Evolutionary conservation across 176 grass and related monocot genomes (phyloP).

Genomic region (Carex cristatella): DNA sequence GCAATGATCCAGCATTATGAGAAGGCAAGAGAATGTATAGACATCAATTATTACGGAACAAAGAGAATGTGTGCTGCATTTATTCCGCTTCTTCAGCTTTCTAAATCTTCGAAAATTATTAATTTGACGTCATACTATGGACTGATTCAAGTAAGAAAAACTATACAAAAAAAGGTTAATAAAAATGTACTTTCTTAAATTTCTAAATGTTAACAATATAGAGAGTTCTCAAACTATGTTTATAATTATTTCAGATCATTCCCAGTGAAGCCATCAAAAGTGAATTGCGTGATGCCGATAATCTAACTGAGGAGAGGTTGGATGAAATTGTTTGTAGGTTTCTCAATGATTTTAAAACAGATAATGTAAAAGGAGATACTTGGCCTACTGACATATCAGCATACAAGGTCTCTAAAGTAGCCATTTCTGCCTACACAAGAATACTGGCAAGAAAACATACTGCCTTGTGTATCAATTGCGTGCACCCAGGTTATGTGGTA

Average conservation of each 20-base stretch:
- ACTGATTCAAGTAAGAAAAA: constrained; percentile 9
- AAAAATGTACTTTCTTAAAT: neutral
- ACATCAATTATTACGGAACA: constrained; percentile 48
- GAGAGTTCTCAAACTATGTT: neutral
- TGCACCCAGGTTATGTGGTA: constrained; percentile 40
- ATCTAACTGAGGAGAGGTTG: constrained; percentile 37
- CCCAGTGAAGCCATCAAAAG: constrained; percentile 29
- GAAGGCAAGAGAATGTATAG: constrained; percentile 17
- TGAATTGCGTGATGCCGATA: constrained; percentile 25
- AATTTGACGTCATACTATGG: constrained; percentile 28
- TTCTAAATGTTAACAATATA: neutral
- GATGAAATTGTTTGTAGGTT: constrained; percentile 25
- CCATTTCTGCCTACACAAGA: constrained; percentile 41
- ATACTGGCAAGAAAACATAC: constrained; percentile 33
- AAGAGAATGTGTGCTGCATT: constrained; percentile 35
- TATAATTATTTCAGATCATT: constrained; percentile 19
- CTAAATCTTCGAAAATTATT: constrained; percentile 36
- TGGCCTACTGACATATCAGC: constrained; percentile 27
- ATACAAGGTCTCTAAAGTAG: constrained; percentile 47
- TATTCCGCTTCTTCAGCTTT: constrained; percentile 43
- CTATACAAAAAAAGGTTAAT: neutral
- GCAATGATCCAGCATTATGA: neutral
- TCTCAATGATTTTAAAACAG: constrained; percentile 34
- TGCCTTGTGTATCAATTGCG: constrained; percentile 38
- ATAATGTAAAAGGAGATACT: constrained; percentile 1